Percentiles rank a stretch among this genome's conserved stretches.
Conservation (phyloP, 805 yeast genomes). For the Saccharomycopsis fodiens region DNA sequence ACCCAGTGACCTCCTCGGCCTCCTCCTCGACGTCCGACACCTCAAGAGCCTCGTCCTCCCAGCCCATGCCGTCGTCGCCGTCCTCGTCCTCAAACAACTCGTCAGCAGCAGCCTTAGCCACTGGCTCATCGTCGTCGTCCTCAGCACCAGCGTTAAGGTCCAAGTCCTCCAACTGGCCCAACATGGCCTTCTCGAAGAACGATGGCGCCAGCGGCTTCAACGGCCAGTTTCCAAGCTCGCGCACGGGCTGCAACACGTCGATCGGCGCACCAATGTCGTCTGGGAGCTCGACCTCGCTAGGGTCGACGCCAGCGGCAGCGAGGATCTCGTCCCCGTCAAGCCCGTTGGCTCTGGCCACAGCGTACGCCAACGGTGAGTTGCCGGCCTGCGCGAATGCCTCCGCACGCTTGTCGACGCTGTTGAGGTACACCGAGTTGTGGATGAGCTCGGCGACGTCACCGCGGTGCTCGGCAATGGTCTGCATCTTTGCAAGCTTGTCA, state of each 20-base stretch:
- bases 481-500: slow-evolving; percentile 74
- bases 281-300: slow-evolving; percentile 55
- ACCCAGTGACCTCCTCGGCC: slow-evolving; percentile 24
- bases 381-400: slow-evolving; percentile 71
- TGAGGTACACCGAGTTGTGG: slow-evolving; percentile 73
- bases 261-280: slow-evolving; percentile 35
- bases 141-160: slow-evolving; percentile 37
- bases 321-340: slow-evolving; percentile 71
- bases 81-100: slow-evolving; percentile 39
- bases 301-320: slow-evolving; percentile 54
- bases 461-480: slow-evolving; percentile 81
- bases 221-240: slow-evolving; percentile 70
- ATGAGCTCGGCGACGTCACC: slow-evolving; percentile 73
- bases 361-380: slow-evolving; percentile 81
- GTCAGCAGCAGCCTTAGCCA: slow-evolving; percentile 36
- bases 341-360: slow-evolving; percentile 84
- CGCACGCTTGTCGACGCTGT: slow-evolving; percentile 69
- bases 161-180: slow-evolving; percentile 69
- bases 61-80: slow-evolving; percentile 61
- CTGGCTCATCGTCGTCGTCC: slow-evolving; percentile 26
- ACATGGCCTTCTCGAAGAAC: slow-evolving; percentile 76
- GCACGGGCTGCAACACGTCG: slow-evolving; percentile 41
- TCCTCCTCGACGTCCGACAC: slow-evolving; percentile 45
- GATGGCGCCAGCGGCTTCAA: slow-evolving; percentile 63
- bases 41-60: slow-evolving; percentile 80